Base-by-base conservation (phyloP, 345 rosid species). In the Cochlearia excelsa region DNA sequence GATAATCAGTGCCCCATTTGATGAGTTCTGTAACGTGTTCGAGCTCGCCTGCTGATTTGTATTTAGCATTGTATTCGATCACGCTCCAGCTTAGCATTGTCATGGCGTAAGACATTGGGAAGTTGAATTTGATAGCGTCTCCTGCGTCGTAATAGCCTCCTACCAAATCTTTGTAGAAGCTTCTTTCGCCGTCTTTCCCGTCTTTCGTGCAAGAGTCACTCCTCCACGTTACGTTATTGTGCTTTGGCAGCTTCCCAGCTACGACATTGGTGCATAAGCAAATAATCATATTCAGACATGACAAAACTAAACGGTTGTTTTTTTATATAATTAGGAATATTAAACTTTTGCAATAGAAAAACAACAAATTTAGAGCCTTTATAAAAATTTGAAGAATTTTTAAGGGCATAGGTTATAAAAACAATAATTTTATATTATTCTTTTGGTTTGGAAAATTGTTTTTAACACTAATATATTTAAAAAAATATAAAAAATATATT, bases 51-150 rank as follows among this genome's bases (percentile, higher is more conserved):
- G 86, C 86, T 2, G 92, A 92, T 69, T 90, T 87, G 40, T 84
- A 94, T 56, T 94, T 90, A 1, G 84, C 87, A 46, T 96, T 85
- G 63, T 94, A 94, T 56, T 94, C 99, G 3, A 94, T 87, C 26
- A 90, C 97, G 59, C 96, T 90, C 97, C 97, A 94, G 64, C 99
- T 94, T 73, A 94, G 65, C 97, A 94, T 85, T 1, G 99, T 94
- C 84, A 94, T 80, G 57, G 99, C 81, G 73, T 85, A 94, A 39
- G 99, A 80, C 53, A 69, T 60, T n/a, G 97, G 99, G 61, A 90
- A 94, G 53, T 90, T 67, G 73, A 87, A 94, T 77, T 94, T 94
- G 69, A 94, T 90, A 16, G 97, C 79, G 77, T 94, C 99, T 9
- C 99, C 97, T 0, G 93, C 99, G 46, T 94, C 99, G 23, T 87